phyloP scores from a whole-genome alignment of 345 rosid species.

The Linum trigynum region DNA sequence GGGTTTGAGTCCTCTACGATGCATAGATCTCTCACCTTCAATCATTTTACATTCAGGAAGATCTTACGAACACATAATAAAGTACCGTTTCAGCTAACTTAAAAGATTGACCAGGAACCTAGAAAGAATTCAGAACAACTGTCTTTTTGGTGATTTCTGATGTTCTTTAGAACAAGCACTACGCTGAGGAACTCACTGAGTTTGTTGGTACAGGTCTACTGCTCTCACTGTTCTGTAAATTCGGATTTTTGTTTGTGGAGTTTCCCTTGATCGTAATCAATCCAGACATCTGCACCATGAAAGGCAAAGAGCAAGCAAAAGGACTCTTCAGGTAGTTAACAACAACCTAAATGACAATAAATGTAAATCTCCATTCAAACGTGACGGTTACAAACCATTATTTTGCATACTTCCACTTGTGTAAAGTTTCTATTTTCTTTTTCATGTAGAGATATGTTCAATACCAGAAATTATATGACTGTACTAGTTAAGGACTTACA shows the following conservation, averaged over 20 bases:
- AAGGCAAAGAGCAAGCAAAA: background rate
- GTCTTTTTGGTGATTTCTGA: no score
- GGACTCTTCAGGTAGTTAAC: background rate
- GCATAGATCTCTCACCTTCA: no score
- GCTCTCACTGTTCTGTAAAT: background rate
- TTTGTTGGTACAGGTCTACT: background rate
- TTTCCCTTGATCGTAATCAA: background rate
- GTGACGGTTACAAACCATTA: background rate
- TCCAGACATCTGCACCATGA: background rate
- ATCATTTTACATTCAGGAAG: no score
- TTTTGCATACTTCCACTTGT: background rate
- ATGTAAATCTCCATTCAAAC: background rate
- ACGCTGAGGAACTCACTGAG: background rate
- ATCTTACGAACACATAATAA: background rate
- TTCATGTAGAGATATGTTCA: no score
- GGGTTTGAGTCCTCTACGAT: no score
- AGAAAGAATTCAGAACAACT: background rate
- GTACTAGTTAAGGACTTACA: background rate
- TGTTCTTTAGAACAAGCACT: no score
- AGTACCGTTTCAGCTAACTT: background rate
- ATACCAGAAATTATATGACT: background rate
- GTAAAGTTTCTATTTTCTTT: no score
- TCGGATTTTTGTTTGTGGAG: background rate
- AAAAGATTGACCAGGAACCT: background rate
- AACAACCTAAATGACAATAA: background rate